Percentiles rank a stretch among this genome's conserved stretches.
Evolutionary conservation across 192 early-diverging fungal genomes (phyloP).

Genomic region (Pilobolus umbonatus): DNA sequence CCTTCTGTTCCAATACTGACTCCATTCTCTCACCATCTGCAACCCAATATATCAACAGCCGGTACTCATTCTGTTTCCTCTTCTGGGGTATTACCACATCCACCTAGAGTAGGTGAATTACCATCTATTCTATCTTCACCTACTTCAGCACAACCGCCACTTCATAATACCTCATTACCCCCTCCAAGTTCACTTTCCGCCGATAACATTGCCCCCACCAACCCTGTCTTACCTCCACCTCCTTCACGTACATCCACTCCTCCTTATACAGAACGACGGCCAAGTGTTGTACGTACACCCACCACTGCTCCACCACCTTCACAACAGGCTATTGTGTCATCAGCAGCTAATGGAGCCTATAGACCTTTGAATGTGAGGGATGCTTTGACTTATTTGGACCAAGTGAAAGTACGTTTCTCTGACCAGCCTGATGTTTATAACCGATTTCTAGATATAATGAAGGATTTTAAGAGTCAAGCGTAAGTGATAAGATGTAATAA

Average conservation of each 20-base stretch:
- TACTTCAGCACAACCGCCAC: constrained; percentile 30
- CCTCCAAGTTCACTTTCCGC: too few species aligned
- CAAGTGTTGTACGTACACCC: constrained; percentile 18
- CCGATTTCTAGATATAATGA: constrained; percentile 98
- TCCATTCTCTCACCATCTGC: constrained; percentile 17
- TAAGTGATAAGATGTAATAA: too few species aligned
- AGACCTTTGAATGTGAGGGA: constrained; percentile 85
- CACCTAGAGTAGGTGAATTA: constrained; percentile 23
- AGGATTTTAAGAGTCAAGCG: constrained; percentile 97
- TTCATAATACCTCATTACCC: constrained; percentile 17
- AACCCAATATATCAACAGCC: too few species aligned
- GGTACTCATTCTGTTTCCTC: constrained; percentile 22
- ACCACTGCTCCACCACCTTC: constrained; percentile 20
- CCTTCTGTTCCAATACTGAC: background rate
- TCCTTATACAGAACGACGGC: constrained; percentile 1
- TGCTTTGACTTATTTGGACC: constrained; percentile 92
- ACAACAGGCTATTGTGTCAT: constrained; percentile 12
- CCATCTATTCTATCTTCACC: constrained; percentile 19
- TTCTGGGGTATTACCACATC: constrained; percentile 24
- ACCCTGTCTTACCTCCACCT: constrained; percentile 4
- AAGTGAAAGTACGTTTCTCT: constrained; percentile 90
- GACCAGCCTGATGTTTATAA: constrained; percentile 96
- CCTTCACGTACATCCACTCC: background rate
- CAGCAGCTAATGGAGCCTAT: constrained; percentile 21
- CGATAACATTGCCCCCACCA: too few species aligned